A percentile compares a stretch with the other conserved stretches of the same genome.
phyloP scores from a whole-genome alignment of 306 rosid genomes.

The Dalbergia cochinchinensis region DNA sequence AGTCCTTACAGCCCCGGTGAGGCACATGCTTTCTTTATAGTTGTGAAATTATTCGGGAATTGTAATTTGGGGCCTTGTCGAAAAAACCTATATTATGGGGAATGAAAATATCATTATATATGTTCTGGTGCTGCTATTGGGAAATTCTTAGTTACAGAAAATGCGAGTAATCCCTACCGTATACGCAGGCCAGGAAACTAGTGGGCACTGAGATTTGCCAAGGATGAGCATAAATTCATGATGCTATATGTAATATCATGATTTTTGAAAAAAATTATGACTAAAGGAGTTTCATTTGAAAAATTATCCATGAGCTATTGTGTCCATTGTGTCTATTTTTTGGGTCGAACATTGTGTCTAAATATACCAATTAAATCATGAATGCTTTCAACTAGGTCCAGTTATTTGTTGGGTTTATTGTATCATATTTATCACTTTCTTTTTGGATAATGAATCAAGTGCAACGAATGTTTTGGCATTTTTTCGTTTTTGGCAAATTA shows the following conservation, averaged over 20 bases:
- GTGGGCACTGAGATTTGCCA: neutral
- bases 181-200: neutral
- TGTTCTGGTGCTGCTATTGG: neutral
- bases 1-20: constrained; percentile 48
- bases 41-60: neutral
- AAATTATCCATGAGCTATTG: too few species aligned
- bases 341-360: too few species aligned
- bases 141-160: neutral
- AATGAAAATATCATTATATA: neutral
- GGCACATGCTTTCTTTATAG: neutral
- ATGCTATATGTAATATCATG: too few species aligned
- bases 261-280: too few species aligned
- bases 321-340: too few species aligned
- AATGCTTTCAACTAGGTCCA: too few species aligned
- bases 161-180: neutral
- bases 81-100: neutral
- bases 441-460: too few species aligned
- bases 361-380: too few species aligned
- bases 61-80: constrained; percentile 14
- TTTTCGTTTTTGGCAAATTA: neutral
- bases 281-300: too few species aligned
- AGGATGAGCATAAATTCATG: neutral
- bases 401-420: too few species aligned
- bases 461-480: too few species aligned
- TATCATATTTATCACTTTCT: too few species aligned